Conservation (phyloP, 2,329 filamentous ascomycete species). For the Graphilbum fragrans region DNA sequence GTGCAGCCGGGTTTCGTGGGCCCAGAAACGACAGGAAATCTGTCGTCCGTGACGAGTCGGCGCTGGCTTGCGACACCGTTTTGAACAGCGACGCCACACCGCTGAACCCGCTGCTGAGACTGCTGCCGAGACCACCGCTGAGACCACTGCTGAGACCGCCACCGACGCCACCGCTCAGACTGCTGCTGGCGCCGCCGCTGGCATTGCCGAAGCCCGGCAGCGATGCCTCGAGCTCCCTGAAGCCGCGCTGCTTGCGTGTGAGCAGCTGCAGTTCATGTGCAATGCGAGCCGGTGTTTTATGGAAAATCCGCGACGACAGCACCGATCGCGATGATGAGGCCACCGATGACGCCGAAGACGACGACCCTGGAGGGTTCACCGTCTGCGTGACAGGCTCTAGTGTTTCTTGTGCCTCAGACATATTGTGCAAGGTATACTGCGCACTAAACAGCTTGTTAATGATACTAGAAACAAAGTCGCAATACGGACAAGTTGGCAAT, state of each 20-base stretch:
- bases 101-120: neutral
- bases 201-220: slow-evolving; percentile 19
- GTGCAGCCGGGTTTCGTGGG: slow-evolving; percentile 43
- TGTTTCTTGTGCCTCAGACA: too few relatives aligned
- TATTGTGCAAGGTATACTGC: too few relatives aligned
- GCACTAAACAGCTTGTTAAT: too few relatives aligned
- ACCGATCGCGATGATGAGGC: neutral
- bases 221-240: slow-evolving; percentile 35
- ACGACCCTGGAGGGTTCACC: too few relatives aligned
- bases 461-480: too few relatives aligned
- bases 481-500: too few relatives aligned
- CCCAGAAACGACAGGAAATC: slow-evolving; percentile 38
- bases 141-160: slow-evolving; percentile 1
- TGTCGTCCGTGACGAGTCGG: slow-evolving; percentile 15
- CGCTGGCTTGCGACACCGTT: neutral
- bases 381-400: too few relatives aligned
- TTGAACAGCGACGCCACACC: neutral
- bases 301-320: neutral
- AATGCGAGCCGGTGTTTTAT: slow-evolving; percentile 2
- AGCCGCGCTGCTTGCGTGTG: slow-evolving; percentile 34
- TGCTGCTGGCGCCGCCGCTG: neutral
- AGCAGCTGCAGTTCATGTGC: slow-evolving; percentile 30
- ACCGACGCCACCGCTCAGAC: slow-evolving; percentile 14
- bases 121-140: too few relatives aligned
- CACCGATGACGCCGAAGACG: neutral